Percentiles rank a stretch among this genome's conserved stretches.
Evolutionary conservation across 1,139 yeast genomes (phyloP).

Genomic region (Geotrichum candidum): DNA sequence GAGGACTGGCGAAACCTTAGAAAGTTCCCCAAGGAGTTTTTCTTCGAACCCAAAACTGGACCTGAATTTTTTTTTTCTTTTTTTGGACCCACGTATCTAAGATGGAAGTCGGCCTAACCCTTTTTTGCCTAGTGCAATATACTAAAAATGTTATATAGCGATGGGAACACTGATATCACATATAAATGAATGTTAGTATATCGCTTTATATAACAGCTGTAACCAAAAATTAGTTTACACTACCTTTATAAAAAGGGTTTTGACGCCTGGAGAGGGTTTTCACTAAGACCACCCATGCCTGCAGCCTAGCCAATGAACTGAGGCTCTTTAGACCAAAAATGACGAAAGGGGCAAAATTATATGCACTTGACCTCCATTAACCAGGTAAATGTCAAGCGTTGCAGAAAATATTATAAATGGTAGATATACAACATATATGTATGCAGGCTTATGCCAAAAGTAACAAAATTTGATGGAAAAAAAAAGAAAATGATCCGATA

Average conservation of each 20-base stretch:
- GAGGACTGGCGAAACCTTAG: background rate
- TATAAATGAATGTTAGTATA: no score
- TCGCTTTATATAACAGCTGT: no score
- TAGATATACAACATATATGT: background rate
- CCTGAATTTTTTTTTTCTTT: no score
- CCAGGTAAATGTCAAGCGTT: background rate
- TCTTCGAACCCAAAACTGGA: background rate
- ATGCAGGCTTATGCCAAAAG: background rate
- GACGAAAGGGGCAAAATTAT: background rate
- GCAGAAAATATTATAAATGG: background rate
- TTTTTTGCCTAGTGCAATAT: no score
- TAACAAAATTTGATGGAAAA: background rate
- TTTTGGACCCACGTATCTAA: no score
- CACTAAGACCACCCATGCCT: background rate
- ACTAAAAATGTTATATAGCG: no score
- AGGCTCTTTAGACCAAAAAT: background rate
- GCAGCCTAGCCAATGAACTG: background rate
- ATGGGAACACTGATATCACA: no score
- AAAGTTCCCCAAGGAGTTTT: background rate
- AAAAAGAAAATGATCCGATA: background rate
- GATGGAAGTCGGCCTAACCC: no score
- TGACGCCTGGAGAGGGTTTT: no score
- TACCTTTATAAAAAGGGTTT: no score
- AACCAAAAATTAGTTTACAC: no score
- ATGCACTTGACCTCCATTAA: background rate